Evolutionary conservation across 257 asterid genomes (phyloP).

Genomic region (Lycium ferocissimum): DNA sequence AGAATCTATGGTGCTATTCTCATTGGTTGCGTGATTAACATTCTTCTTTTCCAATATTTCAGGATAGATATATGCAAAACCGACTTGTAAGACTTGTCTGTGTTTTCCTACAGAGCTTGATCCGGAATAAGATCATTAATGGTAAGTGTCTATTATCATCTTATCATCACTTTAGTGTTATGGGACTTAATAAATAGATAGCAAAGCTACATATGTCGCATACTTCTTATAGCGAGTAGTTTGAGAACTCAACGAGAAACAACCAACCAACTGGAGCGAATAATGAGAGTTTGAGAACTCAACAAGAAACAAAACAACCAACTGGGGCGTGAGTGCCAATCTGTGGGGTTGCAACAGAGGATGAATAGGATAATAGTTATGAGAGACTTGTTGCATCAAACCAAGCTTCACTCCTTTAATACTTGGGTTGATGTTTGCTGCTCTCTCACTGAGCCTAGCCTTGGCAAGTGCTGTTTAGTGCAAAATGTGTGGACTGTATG

Average conservation of each 20-base stretch:
- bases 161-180: constrained; percentile 1
- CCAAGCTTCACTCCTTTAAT: background rate
- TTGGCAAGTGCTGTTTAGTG: background rate
- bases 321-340: background rate
- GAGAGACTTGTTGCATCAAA: constrained; percentile 14
- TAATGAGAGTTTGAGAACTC: constrained; percentile 9
- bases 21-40: background rate
- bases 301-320: background rate
- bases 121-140: constrained; percentile 85
- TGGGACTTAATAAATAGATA: background rate
- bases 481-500: constrained; percentile 10
- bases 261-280: background rate
- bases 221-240: background rate
- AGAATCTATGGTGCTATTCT: constrained; percentile 5
- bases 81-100: constrained; percentile 96
- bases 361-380: background rate
- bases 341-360: background rate
- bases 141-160: constrained; percentile 55
- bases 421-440: background rate
- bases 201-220: background rate
- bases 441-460: background rate
- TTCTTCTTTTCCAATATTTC: constrained; percentile 42
- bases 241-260: background rate
- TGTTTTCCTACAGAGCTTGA: constrained; percentile 92
- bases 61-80: constrained; percentile 98